Evolutionary conservation across 257 asterid species (phyloP).

Genomic region (Nyctanthes arbortristis): DNA sequence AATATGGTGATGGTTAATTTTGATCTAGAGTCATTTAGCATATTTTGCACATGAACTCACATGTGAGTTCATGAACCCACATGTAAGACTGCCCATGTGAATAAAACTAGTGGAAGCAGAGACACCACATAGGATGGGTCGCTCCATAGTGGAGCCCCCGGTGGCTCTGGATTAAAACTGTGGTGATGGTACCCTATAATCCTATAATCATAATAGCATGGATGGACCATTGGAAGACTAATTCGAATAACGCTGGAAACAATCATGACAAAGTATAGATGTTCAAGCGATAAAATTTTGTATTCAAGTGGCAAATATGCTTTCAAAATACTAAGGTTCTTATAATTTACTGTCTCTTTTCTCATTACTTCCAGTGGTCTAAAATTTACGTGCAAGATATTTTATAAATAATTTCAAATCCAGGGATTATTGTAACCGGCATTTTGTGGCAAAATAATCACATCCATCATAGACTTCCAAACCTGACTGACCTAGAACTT

Average conservation of each 20-base stretch:
- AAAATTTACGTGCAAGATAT: neutral
- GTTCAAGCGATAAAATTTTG: neutral
- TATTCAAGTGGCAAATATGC: neutral
- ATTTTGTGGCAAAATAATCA: slow-evolving; percentile 53
- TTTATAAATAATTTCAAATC: neutral
- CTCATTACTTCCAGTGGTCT: neutral
- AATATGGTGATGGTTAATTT: too few species aligned
- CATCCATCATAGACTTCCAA: slow-evolving; percentile 80
- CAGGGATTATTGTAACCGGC: slow-evolving; percentile 40
- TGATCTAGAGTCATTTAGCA: too few species aligned
- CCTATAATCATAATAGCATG: too few species aligned
- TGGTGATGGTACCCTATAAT: too few species aligned
- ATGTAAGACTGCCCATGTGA: too few species aligned
- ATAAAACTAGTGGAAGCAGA: too few species aligned
- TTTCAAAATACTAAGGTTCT: neutral
- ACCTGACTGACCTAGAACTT: slow-evolving; percentile 59
- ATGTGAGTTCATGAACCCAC: too few species aligned
- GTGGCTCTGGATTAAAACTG: too few species aligned
- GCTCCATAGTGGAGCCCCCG: too few species aligned
- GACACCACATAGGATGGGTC: too few species aligned
- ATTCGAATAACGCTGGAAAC: too few species aligned
- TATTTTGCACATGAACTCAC: too few species aligned
- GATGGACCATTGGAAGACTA: neutral
- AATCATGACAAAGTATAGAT: neutral
- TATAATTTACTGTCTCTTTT: neutral